Base-by-base conservation (phyloP, 371 early-diverging fungal genomes). In the Syncephalastrum monosporum region DNA sequence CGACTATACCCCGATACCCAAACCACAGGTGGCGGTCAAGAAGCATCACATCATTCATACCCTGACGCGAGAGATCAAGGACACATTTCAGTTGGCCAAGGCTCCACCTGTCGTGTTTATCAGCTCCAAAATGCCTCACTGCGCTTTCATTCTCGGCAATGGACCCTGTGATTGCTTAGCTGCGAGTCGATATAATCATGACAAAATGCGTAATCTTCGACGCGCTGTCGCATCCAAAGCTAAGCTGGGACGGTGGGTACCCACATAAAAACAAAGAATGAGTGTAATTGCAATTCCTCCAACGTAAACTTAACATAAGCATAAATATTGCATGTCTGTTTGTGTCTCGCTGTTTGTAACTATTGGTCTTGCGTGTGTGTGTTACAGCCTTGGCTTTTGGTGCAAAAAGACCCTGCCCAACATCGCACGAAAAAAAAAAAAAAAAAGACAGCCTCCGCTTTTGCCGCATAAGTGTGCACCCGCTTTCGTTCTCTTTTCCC, bases 41-140 rank as follows among this genome's bases (percentile, higher is more conserved):
- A 68, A 68, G 19, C 63, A 61, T 42, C 57, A 57, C 12, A 65
- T 72, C 17, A 59, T 44, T 3, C 55, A 63, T 5, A 16, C 33
- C 5, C 23, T 72, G 25, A 53, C 66, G 24, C 57, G 53, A 38
- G 55, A 53, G 2, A 61, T 72, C 29, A 60, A 66, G 46, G 19
- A 29, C 12, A 61, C 47, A 23, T 72, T 59, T 50, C 42, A 56
- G 17, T 38, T 72, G 3, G 16, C 38, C 4, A 25, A 45, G 3
- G 48, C 65, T n/a, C 69, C 68, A 3, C 63, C 63, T 10, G 62
- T 57, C 27, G 64, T 63, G 2, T 68, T 72, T 46, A 54, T 72
- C 14, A 61, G 63, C 27, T 64, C 64, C 4, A 61, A 63, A 48
- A 41, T 55, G 8, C 64, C 56, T 5, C 52, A 58, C 24, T 68